Evolutionary conservation across 1,139 yeast genomes (phyloP).

Genomic region (Sugiyamaella neomexicana): DNA sequence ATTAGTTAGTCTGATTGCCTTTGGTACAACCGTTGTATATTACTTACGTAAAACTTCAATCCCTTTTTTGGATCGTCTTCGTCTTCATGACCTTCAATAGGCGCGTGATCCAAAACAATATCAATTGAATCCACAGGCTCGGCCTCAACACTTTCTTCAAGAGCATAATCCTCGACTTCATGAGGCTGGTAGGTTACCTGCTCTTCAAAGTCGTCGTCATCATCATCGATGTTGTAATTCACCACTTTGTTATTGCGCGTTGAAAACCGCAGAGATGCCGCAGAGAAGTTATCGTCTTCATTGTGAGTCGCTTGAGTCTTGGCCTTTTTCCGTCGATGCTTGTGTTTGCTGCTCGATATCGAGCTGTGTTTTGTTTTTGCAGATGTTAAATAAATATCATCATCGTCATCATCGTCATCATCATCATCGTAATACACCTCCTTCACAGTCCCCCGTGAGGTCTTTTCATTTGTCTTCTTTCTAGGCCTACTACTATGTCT

Average conservation of each 20-base stretch:
- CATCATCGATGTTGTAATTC: slow-evolving; percentile 74
- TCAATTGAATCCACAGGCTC: slow-evolving; percentile 45
- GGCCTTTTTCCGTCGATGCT: slow-evolving; percentile 26
- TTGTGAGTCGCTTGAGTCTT: slow-evolving; percentile 29
- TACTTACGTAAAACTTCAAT: slow-evolving; percentile 37
- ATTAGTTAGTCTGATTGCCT: not conserved
- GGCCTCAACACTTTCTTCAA: slow-evolving; percentile 21
- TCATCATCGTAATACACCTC: slow-evolving; percentile 29
- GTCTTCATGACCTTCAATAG: slow-evolving; percentile 28
- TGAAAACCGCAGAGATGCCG: slow-evolving; percentile 60
- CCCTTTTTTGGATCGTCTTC: slow-evolving; percentile 38
- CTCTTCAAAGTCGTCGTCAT: slow-evolving; percentile 54
- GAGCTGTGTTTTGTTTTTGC: slow-evolving; percentile 3
- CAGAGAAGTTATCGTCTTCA: slow-evolving; percentile 27
- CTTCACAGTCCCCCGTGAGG: slow-evolving; percentile 21
- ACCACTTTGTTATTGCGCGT: slow-evolving; percentile 69
- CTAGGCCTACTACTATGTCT: slow-evolving; percentile 28
- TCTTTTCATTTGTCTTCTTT: slow-evolving; percentile 23
- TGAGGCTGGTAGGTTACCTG: slow-evolving; percentile 32
- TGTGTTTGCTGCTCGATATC: not conserved
- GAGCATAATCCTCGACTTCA: slow-evolving; percentile 28
- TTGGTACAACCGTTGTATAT: no score
- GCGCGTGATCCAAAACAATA: slow-evolving; percentile 38
- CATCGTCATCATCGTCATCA: slow-evolving; percentile 41
- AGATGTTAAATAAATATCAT: slow-evolving; percentile 23